Evolutionary conservation across 305 asterid genomes (phyloP), one percentile per base, ranked within the genome.

Genomic region (Nicotiana rustica): DNA sequence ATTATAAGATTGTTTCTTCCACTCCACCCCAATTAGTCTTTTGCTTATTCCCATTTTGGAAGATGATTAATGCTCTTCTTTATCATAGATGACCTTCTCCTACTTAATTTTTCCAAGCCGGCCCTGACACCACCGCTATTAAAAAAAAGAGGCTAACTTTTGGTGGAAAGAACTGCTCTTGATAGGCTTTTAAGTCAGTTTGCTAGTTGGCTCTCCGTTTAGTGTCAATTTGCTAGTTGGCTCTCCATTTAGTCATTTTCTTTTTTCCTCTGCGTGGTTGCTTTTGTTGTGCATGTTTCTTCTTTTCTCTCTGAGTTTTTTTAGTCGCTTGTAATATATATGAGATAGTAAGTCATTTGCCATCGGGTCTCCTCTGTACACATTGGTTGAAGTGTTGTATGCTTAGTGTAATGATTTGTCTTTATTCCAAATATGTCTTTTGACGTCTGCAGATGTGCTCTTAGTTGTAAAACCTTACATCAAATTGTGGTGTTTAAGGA

Each of bases 11-110:
- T 70, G 59, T 41, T 70, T 70, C n/a, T 70, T 70, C 78, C n/a
- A 17, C n/a, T 69, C 35, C 77, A 38, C 57, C 78, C 60, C 44
- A 56, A 12, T 70, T 70, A 70, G 78, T 44, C 60, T 70, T 70
- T 70, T 70, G 78, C 36, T 70, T 41, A 31, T 70, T 44, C 36
- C 36, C 21, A 70, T n/a, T 70, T 70, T 70, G 78, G 36, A 70
- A 70, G 78, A 44, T 44, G 60, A 70, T 70, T 10, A 19, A 44
- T 44, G n/a, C 36, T 41, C 78, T 70, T 70, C 35, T 38, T 70
- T 55, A 10, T 70, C 36, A 5, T 19, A 1, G 17, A 44, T 4
- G 35, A 4, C 79, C 62, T 73, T 70, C 1, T 52, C 59, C n/a
- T 13, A 52, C 17, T 52, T 52, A 52, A 52, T 52, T 13, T 52